phyloP scores from a whole-genome alignment of 192 early-diverging fungal genomes.

The Ambispora gerdemannii region DNA sequence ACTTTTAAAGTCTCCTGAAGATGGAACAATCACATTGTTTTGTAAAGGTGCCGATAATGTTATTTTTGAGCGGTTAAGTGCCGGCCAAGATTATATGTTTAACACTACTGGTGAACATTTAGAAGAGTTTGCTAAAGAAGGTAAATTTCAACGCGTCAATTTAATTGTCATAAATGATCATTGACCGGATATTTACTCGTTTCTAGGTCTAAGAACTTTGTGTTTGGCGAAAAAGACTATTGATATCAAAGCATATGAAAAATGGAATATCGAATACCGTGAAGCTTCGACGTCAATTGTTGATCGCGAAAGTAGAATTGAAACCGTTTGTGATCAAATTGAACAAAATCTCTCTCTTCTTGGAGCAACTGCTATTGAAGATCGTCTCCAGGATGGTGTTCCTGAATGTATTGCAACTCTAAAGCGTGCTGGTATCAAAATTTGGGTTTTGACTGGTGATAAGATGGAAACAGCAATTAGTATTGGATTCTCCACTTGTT shows the following conservation, averaged over 20 bases:
- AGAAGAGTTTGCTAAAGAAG: constrained; percentile 74
- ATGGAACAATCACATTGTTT: constrained; percentile 52
- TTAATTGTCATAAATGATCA: too few species aligned
- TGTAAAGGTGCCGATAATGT: constrained; percentile 75
- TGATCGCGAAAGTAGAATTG: constrained; percentile 60
- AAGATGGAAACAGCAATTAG: constrained; percentile 81
- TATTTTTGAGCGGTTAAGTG: constrained; percentile 63
- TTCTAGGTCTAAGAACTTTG: constrained; percentile 64
- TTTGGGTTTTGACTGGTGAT: constrained; percentile 83
- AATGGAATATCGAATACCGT: constrained; percentile 54
- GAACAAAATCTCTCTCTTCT: constrained; percentile 58
- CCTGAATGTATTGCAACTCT: constrained; percentile 67
- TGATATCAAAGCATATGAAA: constrained; percentile 50
- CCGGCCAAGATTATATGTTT: constrained; percentile 53
- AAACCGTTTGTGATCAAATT: constrained; percentile 54
- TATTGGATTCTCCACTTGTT: constrained; percentile 71
- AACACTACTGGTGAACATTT: constrained; percentile 69
- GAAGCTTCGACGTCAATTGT: constrained; percentile 49
- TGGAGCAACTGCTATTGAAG: constrained; percentile 78
- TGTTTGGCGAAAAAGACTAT: constrained; percentile 65
- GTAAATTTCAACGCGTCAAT: too few species aligned
- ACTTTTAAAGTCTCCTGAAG: constrained; percentile 42
- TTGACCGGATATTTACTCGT: neutral
- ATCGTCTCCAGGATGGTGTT: constrained; percentile 74
- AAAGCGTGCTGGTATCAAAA: constrained; percentile 63